These are phyloP conservation scores for Dianthus caryophyllus DNA, from an alignment of 148 eudicot species.

Conservation along the genomic window DNA sequence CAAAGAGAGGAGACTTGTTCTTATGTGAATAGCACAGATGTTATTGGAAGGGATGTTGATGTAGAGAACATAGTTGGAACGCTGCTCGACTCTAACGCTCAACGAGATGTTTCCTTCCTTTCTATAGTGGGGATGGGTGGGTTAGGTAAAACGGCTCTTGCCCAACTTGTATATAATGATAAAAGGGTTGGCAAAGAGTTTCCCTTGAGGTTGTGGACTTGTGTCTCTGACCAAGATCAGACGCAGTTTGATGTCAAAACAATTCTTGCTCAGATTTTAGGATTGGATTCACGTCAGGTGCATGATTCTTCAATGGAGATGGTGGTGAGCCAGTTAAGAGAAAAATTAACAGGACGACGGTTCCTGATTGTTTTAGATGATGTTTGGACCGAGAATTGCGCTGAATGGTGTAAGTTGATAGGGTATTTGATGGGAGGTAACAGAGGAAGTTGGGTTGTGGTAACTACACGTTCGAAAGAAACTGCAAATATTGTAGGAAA, in stretches of 20 bases:
- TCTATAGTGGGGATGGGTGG: conserved; percentile 6
- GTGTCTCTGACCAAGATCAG: conserved; percentile 7
- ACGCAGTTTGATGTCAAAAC: not conserved
- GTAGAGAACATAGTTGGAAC: not conserved
- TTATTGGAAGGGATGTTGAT: not conserved
- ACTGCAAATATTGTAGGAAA: not conserved
- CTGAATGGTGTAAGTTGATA: not conserved
- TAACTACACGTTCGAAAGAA: conserved; percentile 11
- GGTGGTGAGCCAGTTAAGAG: not conserved
- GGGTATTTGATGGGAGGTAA: not conserved
- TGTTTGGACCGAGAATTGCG: conserved; percentile 9
- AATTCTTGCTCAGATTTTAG: not conserved
- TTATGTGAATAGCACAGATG: not conserved
- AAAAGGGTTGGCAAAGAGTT: not conserved
- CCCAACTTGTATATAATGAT: not conserved
- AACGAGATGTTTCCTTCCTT: conserved; percentile 1
- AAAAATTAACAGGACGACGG: not conserved
- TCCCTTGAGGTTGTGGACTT: conserved; percentile 8
- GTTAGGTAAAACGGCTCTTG: conserved; percentile 6
- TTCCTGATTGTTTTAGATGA: conserved; percentile 6
- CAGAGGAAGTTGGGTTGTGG: not conserved
- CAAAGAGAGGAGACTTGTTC: conserved; percentile 6
- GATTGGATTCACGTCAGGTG: not conserved
- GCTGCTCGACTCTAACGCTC: not conserved
- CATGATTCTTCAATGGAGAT: not conserved